Evolutionary conservation across 768 basidiomycete genomes (phyloP).

Genomic region (Filobasidium floriforme): DNA sequence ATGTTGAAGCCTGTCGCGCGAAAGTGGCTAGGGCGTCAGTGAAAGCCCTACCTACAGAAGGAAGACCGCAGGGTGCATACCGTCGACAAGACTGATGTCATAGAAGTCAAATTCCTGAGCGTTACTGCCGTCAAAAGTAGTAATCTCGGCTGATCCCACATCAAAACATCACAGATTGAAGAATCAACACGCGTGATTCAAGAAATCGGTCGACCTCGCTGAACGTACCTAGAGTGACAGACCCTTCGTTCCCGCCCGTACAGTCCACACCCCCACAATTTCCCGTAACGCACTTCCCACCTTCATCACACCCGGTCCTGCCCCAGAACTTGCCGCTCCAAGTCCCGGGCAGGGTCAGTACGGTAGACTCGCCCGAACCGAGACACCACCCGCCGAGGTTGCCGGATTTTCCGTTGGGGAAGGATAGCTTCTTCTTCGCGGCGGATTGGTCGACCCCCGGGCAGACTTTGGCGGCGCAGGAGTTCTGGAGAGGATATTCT

Average conservation of each 20-base stretch:
- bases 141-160: neutral
- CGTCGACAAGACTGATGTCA: conserved; percentile 3
- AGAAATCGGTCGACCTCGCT: neutral
- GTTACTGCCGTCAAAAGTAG: neutral
- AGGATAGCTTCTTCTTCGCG: neutral
- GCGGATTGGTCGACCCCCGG: neutral
- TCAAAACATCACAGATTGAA: too few relatives aligned
- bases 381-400: neutral
- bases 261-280: neutral
- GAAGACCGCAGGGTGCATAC: neutral
- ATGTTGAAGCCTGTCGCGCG: neutral
- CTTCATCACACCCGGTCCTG: neutral
- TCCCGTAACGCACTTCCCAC: neutral
- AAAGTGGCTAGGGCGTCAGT: neutral
- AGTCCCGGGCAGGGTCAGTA: neutral
- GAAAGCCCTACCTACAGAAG: neutral
- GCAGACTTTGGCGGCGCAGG: neutral
- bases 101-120: neutral
- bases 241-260: neutral
- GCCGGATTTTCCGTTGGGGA: neutral
- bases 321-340: conserved; percentile 1
- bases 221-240: neutral
- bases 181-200: too few relatives aligned
- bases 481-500: neutral
- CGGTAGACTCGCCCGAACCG: neutral